Evolutionary conservation across 2,329 filamentous ascomycete species (phyloP), one percentile per base, ranked within the genome.

Genomic region (Xylariaceae sp.): DNA sequence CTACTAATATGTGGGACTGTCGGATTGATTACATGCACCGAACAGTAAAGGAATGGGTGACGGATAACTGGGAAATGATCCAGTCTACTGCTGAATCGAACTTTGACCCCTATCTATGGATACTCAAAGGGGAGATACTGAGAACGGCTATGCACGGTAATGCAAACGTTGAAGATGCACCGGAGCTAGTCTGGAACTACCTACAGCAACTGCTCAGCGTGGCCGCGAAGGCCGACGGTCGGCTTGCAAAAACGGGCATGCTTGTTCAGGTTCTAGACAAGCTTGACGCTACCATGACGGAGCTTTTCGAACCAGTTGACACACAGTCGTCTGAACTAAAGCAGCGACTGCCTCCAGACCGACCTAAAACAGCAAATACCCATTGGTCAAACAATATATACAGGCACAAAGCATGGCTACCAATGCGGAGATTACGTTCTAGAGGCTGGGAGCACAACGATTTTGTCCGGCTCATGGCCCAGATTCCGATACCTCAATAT

Each of bases 61-160:
- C 12, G 6, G 48, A 26, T 17, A 52, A 52, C 31, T 36, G 39
- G 37, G 39, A 52, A 6, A 44, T 41, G 17, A 26, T 52, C 9
- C 17, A 17, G 7, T 41, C 28, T n/a, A 14, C 29, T 33, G 48
- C 48, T 6, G 21, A 34, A 34, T 19, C 29, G 4, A 14, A 33
- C 6, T 40, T 52, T 19, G 28, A 52, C 48, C 26, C 37, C 12
- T n/a, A 52, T 41, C 29, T 52, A 16, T 52, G 28, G 48, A 29
- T 52, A 16, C 24, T 52, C 39, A 44, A 52, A 21, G 48, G 48
- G 17, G 48, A 44, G 28, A 29, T 26, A 21, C 19, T 40, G 12
- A 52, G 28, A n/a, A 36, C 34, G 28, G 24, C 48, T 14, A 43
- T 43, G 39, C 37, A n/a, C 24, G 26, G 39, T 17, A 28, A 26